Evolutionary conservation across 106 monocot species (phyloP).

Genomic region (Dendrobium catenatum): DNA sequence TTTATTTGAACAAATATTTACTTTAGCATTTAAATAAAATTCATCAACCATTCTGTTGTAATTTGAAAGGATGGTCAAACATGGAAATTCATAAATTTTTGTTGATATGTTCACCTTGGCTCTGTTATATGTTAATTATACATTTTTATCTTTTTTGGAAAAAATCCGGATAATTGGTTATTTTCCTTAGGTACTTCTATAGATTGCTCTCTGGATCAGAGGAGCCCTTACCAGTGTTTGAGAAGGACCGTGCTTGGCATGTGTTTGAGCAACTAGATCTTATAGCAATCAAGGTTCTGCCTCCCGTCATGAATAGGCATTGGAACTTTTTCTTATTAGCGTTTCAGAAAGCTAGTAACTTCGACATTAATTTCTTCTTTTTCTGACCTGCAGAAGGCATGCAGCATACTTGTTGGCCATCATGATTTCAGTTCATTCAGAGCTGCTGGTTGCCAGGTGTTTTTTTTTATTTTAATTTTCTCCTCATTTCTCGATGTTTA

Average conservation of each 20-base stretch:
- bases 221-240: conserved; percentile 72
- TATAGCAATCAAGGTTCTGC: conserved; percentile 55
- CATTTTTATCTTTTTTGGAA: not conserved
- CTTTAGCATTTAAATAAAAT: not conserved
- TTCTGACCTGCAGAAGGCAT: conserved; percentile 63
- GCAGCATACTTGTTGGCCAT: conserved; percentile 58
- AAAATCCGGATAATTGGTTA: not conserved
- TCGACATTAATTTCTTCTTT: not conserved
- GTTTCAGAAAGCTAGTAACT: not conserved
- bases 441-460: conserved; percentile 94
- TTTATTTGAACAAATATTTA: not conserved
- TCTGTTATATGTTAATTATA: not conserved
- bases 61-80: not conserved
- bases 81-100: not conserved
- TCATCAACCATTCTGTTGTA: not conserved
- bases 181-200: conserved; percentile 61
- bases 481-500: not conserved
- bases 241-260: conserved; percentile 86
- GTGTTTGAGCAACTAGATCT: conserved; percentile 61
- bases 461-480: not conserved
- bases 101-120: not conserved
- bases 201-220: conserved; percentile 87
- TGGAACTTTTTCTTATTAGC: not conserved
- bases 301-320: conserved; percentile 5
- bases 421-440: conserved; percentile 99